Conservation (phyloP, 2,329 filamentous ascomycete genomes). For the Cladosporium sp. region DNA sequence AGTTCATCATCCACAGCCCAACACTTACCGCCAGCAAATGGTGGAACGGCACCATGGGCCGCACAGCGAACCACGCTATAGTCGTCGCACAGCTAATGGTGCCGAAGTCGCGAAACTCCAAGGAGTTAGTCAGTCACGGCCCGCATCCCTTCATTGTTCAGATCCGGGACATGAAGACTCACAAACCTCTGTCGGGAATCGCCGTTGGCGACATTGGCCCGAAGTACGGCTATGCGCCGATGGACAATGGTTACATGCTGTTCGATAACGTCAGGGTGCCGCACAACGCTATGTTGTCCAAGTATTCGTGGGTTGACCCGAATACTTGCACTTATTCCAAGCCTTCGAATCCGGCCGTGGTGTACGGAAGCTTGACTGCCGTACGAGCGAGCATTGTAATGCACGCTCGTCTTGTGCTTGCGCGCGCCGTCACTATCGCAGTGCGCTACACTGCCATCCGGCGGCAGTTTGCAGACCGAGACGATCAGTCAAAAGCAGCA, state of each 20-base stretch:
- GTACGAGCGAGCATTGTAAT: conserved; percentile 43
- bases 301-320: conserved; percentile 44
- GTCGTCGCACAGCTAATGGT: conserved; percentile 48
- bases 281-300: conserved; percentile 44
- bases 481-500: conserved; percentile 31
- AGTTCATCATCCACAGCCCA: conserved; percentile 48
- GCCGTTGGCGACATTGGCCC: conserved; percentile 50
- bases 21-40: conserved; percentile 49
- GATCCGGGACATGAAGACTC: conserved; percentile 44
- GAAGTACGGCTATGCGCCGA: conserved; percentile 49
- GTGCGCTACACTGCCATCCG: conserved; percentile 46
- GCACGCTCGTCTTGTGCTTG: conserved; percentile 48
- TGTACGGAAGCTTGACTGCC: conserved; percentile 46
- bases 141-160: conserved; percentile 49
- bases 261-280: conserved; percentile 44
- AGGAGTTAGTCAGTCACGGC: conserved; percentile 40
- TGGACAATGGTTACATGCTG: conserved; percentile 51
- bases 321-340: conserved; percentile 41
- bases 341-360: conserved; percentile 42
- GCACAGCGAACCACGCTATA: conserved; percentile 51
- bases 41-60: conserved; percentile 50
- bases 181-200: conserved; percentile 43
- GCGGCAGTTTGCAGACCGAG: conserved; percentile 46
- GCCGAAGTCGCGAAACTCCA: conserved; percentile 28
- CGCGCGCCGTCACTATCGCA: conserved; percentile 48